Percentiles rank a stretch among this genome's conserved stretches.
Conservation (phyloP, 2,329 filamentous ascomycete genomes). For the Aspergillus texensis region DNA sequence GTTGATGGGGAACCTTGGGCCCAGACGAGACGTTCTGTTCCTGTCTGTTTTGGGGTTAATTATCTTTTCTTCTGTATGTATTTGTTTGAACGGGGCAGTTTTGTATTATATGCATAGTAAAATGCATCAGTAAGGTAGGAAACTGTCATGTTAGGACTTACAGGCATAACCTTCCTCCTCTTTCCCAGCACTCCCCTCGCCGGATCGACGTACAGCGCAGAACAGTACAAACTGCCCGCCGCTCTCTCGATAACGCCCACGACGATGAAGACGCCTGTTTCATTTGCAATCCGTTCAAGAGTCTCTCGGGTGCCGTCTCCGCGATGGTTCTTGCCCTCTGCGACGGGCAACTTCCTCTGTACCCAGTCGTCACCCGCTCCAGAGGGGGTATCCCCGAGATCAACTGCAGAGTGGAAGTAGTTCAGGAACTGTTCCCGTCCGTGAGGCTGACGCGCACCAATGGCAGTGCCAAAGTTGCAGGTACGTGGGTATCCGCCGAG, state of each 20-base stretch:
- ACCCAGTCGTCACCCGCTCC: conserved; percentile 77
- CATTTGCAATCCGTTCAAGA: conserved; percentile 72
- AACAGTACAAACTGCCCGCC: conserved; percentile 83
- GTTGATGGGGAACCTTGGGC: conserved; percentile 80
- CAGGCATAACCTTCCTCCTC: conserved; percentile 88
- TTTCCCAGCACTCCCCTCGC: conserved; percentile 74
- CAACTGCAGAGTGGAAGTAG: conserved; percentile 78
- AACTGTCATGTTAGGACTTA: conserved; percentile 43
- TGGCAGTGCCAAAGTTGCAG: conserved; percentile 71
- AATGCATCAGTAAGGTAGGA: not conserved
- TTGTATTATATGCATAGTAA: not conserved
- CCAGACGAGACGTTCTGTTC: conserved; percentile 82
- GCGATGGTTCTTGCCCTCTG: conserved; percentile 54
- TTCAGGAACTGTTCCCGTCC: conserved; percentile 80
- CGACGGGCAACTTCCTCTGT: conserved; percentile 59
- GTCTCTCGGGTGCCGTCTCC: conserved; percentile 80
- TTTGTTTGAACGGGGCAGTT: not conserved
- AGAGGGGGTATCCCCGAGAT: conserved; percentile 75
- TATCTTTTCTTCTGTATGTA: not conserved
- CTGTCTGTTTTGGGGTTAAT: conserved; percentile 57
- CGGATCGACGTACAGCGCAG: conserved; percentile 80
- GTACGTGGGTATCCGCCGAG: conserved; percentile 89
- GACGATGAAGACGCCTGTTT: conserved; percentile 81
- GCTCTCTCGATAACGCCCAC: conserved; percentile 77
- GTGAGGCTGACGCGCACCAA: conserved; percentile 68